Evolutionary conservation across 1,284 basidiomycete genomes (phyloP).

Genomic region (Naganishia sp.): DNA sequence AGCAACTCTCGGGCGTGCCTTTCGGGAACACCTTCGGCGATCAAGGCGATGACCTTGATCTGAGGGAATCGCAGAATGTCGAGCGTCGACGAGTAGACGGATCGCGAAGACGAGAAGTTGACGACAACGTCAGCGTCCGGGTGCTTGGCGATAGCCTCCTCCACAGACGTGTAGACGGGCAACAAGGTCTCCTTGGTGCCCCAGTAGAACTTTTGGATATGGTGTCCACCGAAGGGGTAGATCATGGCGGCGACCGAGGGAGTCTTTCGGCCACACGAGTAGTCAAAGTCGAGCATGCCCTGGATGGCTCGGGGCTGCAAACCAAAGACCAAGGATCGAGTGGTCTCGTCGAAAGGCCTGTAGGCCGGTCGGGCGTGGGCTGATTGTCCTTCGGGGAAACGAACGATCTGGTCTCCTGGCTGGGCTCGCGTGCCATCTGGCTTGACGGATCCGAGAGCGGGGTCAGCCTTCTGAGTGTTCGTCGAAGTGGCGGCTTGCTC

Average conservation of each 20-base stretch:
- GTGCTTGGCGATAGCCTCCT: constrained; percentile 92
- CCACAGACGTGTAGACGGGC: constrained; percentile 92
- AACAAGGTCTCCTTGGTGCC: constrained; percentile 98
- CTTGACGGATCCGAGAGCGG: constrained; percentile 81
- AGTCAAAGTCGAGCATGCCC: constrained; percentile 99
- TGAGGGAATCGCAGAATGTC: constrained; percentile 77
- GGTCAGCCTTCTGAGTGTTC: constrained; percentile 44
- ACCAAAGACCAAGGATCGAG: constrained; percentile 95
- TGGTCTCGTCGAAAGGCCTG: constrained; percentile 86
- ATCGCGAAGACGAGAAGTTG: constrained; percentile 95
- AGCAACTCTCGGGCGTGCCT: constrained; percentile 95
- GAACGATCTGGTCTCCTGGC: constrained; percentile 83
- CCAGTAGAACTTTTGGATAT: constrained; percentile 99
- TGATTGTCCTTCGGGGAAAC: constrained; percentile 60
- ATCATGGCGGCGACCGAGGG: constrained; percentile 99
- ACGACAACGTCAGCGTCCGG: constrained; percentile 96
- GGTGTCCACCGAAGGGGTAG: constrained; percentile 99
- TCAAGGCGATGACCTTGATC: constrained; percentile 85
- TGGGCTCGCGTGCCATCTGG: constrained; percentile 79
- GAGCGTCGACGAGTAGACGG: constrained; percentile 91
- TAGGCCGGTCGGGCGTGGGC: constrained; percentile 66
- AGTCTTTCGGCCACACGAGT: constrained; percentile 88
- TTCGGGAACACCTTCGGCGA: constrained; percentile 98
- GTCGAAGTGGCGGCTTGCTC: constrained; percentile 40
- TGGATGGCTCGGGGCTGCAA: constrained; percentile 99